phyloP scores from a whole-genome alignment of 257 asterid species.

The Solanum pinnatisectum region DNA sequence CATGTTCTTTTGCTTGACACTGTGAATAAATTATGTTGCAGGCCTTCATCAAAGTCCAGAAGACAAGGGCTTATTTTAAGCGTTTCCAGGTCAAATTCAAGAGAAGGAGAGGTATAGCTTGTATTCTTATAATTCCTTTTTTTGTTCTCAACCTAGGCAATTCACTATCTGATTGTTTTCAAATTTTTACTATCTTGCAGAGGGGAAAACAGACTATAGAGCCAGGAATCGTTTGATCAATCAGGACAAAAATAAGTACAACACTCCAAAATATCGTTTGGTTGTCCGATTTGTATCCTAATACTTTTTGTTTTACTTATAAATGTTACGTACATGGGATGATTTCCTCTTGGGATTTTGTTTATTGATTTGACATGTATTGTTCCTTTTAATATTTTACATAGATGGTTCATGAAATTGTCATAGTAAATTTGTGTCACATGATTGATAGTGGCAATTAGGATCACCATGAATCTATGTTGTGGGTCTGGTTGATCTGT shows the following conservation, averaged over 20 bases:
- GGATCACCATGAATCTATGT: neutral
- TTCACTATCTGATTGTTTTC: neutral
- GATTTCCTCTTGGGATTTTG: neutral
- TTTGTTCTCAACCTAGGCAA: neutral
- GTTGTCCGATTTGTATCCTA: conserved; percentile 71
- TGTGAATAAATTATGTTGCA: neutral
- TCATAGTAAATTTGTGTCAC: neutral
- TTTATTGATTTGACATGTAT: neutral
- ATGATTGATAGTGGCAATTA: neutral
- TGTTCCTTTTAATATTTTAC: neutral
- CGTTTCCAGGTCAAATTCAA: conserved; percentile 67
- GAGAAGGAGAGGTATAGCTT: conserved; percentile 61
- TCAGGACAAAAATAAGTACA: conserved; percentile 67
- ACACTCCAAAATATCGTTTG: conserved; percentile 64
- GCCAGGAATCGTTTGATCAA: conserved; percentile 66
- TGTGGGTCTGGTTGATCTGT: neutral
- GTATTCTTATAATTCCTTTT: neutral
- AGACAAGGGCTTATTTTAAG: conserved; percentile 61
- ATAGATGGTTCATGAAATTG: neutral
- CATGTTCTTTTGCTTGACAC: neutral
- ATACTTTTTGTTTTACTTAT: neutral
- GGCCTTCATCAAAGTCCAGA: conserved; percentile 66
- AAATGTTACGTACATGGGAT: neutral
- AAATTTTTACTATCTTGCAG: conserved; percentile 12
- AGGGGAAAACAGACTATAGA: conserved; percentile 71